Evolutionary conservation across 1,284 basidiomycete genomes (phyloP), one percentile per base, ranked within the genome.

Genomic region (Blastosporella zonata): DNA sequence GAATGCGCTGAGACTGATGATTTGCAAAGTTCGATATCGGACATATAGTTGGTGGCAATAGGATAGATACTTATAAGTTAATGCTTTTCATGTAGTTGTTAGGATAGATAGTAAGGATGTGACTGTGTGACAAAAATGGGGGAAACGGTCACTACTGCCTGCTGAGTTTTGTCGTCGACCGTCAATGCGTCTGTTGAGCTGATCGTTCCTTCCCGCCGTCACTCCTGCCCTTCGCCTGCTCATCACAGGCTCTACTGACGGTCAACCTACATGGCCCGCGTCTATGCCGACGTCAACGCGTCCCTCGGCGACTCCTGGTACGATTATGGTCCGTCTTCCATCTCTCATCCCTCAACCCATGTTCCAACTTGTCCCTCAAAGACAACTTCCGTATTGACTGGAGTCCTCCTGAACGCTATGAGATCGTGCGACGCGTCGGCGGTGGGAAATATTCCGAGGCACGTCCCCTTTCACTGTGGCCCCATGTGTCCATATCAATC

Each of bases 361-460:
- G n/a, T 39, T n/a, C 27, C 47, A 20, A 41, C 6, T 9, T 41
- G 13, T 6, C 9, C 12, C 22, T 45, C 29, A 6, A n/a, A 89
- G 87, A 90, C 62, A 84, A 81, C 61, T 74, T 85, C 56, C 74
- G 76, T 55, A 83, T 90, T 35, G 81, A 87, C 53, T 89, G 86
- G 85, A 84, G 82, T 49, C 64, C 73, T 31, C 86, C 90, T 60
- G 87, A 90, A 59, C 82, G 87, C 56, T 92, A 90, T 67, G 89
- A 92, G 67, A 83, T 92, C 54, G 76, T 90, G 29, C 74, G 84
- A 54, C 87, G 88, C 62, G 78, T 91, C 23, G 90, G 90, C 28
- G 74, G 89, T 37, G 90, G 89, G 50, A 88, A 90, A 65, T 89
- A 89, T 66, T 86, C 83, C 6, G 87, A 89, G 73, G 82, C 81